Evolutionary conservation across 495 filamentous ascomycete genomes (phyloP).

Genomic region (Lasiosphaeriaceae sp.): DNA sequence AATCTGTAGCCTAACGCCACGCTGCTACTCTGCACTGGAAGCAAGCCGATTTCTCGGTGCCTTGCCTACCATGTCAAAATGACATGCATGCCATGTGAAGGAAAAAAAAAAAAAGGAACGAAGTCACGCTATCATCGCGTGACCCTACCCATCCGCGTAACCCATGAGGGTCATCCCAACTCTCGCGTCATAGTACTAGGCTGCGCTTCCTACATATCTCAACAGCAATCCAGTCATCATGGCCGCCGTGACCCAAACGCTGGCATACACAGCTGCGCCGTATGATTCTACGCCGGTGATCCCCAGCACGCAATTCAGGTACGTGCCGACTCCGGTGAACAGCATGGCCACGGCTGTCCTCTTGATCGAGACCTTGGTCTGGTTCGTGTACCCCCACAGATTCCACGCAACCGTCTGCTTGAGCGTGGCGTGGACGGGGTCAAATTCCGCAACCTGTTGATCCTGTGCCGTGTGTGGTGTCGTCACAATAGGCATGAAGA

Average conservation of each 20-base stretch:
- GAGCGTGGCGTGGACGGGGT: slow-evolving; percentile 51
- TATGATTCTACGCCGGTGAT: slow-evolving; percentile 61
- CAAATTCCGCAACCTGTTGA: slow-evolving; percentile 38
- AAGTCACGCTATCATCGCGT: background rate
- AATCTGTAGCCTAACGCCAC: background rate
- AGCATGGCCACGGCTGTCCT: slow-evolving; percentile 60
- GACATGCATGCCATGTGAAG: background rate
- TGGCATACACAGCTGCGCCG: slow-evolving; percentile 67
- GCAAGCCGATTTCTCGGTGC: background rate
- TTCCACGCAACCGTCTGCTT: slow-evolving; percentile 59
- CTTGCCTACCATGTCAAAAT: background rate
- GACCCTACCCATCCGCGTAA: background rate
- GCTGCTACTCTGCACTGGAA: background rate
- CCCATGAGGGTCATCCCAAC: too few relatives aligned
- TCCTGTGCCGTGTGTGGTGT: slow-evolving; percentile 38
- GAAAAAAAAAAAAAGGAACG: too few relatives aligned
- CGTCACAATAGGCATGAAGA: slow-evolving; percentile 66
- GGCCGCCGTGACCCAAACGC: slow-evolving; percentile 63
- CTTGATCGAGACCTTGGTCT: slow-evolving; percentile 60
- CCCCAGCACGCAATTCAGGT: slow-evolving; percentile 57
- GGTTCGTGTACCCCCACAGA: slow-evolving; percentile 56
- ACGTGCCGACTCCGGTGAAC: slow-evolving; percentile 57
- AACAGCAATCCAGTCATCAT: slow-evolving; percentile 55
- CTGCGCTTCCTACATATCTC: slow-evolving; percentile 29
- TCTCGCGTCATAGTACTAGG: too few relatives aligned